phyloP scores from a whole-genome alignment of 2,329 filamentous ascomycete species.

The Penicillium sp. region DNA sequence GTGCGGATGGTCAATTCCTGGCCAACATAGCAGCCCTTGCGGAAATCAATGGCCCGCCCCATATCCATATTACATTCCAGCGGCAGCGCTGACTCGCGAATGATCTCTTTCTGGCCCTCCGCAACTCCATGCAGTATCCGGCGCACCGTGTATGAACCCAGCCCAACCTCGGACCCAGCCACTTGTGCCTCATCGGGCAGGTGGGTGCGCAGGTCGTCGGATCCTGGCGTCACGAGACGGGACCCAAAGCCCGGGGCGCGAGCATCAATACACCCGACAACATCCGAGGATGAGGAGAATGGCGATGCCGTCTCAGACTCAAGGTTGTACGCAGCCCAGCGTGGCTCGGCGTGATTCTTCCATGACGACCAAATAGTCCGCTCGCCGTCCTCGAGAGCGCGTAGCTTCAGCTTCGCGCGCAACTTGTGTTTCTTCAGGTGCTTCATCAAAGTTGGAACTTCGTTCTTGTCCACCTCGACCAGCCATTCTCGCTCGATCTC shows the following conservation, averaged over 20 bases:
- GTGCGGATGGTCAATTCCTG: conserved; percentile 97
- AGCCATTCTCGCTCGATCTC: conserved; percentile 58
- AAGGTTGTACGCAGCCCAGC: conserved; percentile 44
- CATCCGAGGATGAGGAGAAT: conserved; percentile 29
- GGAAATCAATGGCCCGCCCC: conserved; percentile 83
- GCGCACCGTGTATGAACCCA: conserved; percentile 70
- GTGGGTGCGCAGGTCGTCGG: conserved; percentile 36
- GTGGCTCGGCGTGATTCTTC: conserved; percentile 54
- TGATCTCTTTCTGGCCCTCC: conserved; percentile 81
- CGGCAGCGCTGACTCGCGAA: conserved; percentile 71
- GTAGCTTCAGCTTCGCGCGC: conserved; percentile 73
- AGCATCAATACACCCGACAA: conserved; percentile 42
- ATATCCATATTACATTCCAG: conserved; percentile 89
- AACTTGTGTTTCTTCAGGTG: conserved; percentile 87
- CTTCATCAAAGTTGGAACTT: conserved; percentile 63
- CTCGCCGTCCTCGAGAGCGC: conserved; percentile 66
- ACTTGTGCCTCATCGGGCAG: conserved; percentile 39
- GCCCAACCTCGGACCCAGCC: conserved; percentile 51
- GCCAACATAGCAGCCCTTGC: conserved; percentile 95
- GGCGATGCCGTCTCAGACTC: conserved; percentile 37
- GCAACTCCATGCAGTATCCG: conserved; percentile 79
- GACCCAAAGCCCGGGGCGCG: conserved; percentile 45
- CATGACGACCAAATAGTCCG: conserved; percentile 73
- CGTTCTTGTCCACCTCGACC: conserved; percentile 76
- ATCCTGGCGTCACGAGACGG: conserved; percentile 40